These are phyloP conservation scores for Russula foetens DNA, from an alignment of 768 basidiomycete genomes.

Conservation along the genomic window DNA sequence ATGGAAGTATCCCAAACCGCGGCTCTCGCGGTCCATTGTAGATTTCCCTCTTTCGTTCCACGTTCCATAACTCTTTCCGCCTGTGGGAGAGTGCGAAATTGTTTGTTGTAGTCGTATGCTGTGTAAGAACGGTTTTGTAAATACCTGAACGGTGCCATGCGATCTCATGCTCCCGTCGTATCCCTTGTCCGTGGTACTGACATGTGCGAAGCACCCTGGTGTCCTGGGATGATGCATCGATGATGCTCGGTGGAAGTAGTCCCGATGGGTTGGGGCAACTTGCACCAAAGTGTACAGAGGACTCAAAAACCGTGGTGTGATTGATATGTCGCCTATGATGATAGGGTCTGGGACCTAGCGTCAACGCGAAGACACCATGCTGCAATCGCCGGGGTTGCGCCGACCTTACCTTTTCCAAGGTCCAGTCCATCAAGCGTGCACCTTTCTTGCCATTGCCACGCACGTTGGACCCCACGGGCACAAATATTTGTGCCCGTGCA, in stretches of 20 bases:
- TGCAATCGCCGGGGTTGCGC: constrained; percentile 6
- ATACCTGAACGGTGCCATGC: not conserved
- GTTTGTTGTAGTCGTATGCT: not conserved
- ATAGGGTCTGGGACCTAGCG: not conserved
- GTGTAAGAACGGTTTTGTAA: not conserved
- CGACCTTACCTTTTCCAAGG: not conserved
- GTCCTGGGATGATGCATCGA: not conserved
- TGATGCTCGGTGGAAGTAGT: not conserved
- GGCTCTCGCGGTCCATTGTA: not conserved
- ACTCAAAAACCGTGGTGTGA: not conserved
- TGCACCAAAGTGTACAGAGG: not conserved
- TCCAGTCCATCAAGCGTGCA: not conserved
- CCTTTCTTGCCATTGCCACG: too few species aligned
- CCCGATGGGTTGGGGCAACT: not conserved
- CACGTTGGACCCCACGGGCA: not conserved
- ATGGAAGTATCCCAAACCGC: not conserved
- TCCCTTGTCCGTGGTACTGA: not conserved
- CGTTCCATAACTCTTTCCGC: not conserved
- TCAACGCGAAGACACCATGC: not conserved
- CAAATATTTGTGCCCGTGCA: constrained; percentile 2
- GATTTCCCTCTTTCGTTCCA: not conserved
- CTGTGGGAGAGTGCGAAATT: not conserved
- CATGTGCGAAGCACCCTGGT: not conserved
- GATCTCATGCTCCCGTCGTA: not conserved
- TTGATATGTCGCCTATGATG: not conserved